Percentiles rank a stretch among this genome's conserved stretches.
Conservation (phyloP, 2,329 filamentous ascomycete species). For the Pyricularia sp. region DNA sequence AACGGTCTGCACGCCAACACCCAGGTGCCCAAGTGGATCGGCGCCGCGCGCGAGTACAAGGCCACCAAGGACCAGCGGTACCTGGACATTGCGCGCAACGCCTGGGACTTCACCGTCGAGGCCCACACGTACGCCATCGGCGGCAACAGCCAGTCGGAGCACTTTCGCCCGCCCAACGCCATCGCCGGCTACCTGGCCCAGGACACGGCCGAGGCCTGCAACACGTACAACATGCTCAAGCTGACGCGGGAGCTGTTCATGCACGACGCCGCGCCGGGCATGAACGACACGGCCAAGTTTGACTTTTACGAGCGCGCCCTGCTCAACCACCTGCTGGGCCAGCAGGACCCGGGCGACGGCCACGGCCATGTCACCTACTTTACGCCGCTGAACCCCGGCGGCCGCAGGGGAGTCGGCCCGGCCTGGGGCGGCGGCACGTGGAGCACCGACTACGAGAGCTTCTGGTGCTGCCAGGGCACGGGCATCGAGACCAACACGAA, state of each 20-base stretch:
- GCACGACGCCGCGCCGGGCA: slow-evolving; percentile 20
- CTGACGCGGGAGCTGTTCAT: slow-evolving; percentile 41
- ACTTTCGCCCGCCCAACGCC: slow-evolving; percentile 35
- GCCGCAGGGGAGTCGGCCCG: too few relatives aligned
- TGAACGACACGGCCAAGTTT: slow-evolving; percentile 29
- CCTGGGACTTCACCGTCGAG: slow-evolving; percentile 35
- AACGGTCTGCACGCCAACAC: slow-evolving; percentile 43
- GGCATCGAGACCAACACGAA: too few relatives aligned
- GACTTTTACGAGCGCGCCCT: slow-evolving; percentile 43
- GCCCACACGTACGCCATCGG: slow-evolving; percentile 43
- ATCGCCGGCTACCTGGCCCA: slow-evolving; percentile 31
- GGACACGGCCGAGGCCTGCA: slow-evolving; percentile 43
- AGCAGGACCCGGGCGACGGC: slow-evolving; percentile 30
- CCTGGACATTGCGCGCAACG: slow-evolving; percentile 37
- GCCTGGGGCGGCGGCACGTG: too few relatives aligned
- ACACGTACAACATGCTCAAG: slow-evolving; percentile 49
- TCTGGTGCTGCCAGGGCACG: too few relatives aligned
- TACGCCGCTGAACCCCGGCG: slow-evolving; percentile 21
- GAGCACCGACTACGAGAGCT: too few relatives aligned
- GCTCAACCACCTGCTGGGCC: slow-evolving; percentile 40
- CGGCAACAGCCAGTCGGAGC: slow-evolving; percentile 43
- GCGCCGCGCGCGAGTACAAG: slow-evolving; percentile 36
- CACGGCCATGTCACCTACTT: slow-evolving; percentile 46
- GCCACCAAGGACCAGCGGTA: slow-evolving; percentile 34
- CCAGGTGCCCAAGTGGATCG: slow-evolving; percentile 44